These are phyloP conservation scores for Colletotrichum higginsianum DNA, from an alignment of 2,329 filamentous ascomycete species.

Conservation along the genomic window DNA sequence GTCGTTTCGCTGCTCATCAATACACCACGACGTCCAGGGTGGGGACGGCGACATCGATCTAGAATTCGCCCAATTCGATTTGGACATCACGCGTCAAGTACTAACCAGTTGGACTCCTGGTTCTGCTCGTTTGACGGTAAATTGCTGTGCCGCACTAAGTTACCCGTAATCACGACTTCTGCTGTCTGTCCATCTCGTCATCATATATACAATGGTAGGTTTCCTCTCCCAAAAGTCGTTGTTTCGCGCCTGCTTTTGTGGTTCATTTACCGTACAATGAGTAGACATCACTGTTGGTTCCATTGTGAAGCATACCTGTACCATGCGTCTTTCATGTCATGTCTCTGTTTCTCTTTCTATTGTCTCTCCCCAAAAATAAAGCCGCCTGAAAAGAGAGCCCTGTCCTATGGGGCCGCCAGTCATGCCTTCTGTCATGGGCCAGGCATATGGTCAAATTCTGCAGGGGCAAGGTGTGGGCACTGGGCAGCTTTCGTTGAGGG, in stretches of 20 bases:
- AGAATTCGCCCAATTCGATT: neutral
- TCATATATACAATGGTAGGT: neutral
- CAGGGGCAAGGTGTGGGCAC: constrained; percentile 10
- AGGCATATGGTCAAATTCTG: constrained; percentile 6
- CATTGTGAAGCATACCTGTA: neutral
- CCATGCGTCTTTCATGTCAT: neutral
- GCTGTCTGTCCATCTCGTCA: neutral
- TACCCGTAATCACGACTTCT: neutral
- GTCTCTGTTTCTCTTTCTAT: neutral
- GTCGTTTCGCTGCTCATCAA: too few species aligned
- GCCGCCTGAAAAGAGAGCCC: neutral
- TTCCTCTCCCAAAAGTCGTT: neutral
- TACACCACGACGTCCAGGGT: neutral
- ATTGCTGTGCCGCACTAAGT: neutral
- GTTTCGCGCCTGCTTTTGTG: neutral
- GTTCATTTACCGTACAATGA: neutral
- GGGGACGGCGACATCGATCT: neutral
- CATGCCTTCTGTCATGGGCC: neutral
- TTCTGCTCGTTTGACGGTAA: neutral
- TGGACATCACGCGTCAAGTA: neutral
- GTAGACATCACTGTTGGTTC: neutral
- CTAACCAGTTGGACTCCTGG: neutral
- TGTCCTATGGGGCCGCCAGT: neutral
- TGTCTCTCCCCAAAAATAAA: neutral
- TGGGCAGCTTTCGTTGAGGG: neutral